Evolutionary conservation across 768 basidiomycete genomes (phyloP), one percentile per base, ranked within the genome.

Genomic region (Phaffia tasmanica): DNA sequence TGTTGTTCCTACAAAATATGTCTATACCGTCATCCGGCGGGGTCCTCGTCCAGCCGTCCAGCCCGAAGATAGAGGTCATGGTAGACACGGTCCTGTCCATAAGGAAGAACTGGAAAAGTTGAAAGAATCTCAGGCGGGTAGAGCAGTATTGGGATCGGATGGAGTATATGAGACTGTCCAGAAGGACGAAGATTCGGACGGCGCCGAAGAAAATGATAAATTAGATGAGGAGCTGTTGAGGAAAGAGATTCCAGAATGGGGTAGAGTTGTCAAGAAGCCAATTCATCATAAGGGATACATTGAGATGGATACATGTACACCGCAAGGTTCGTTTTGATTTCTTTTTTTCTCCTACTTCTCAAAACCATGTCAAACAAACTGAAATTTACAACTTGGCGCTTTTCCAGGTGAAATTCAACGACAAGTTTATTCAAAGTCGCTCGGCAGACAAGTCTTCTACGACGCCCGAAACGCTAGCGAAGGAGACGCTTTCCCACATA

Each of bases 401-500:
- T 56, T 29, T 42, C 30, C 72, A 95, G 94, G 88, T 42, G 85
- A 88, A 77, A 86, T 98, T 57, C 87, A 92, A 82, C 85, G 94
- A 6, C 79, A 93, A 76, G 94, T 87, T 5, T 85, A 94, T 49
- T 88, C 94, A 0, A 91, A 84, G 71, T 93, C 89, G 1, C 92
- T 93, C 77, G 92, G 92, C n/a, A 93, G 90, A 75, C 92, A 97
- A 72, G 81, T 83, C 0, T 99, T 84, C 74, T 91, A 97, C 74
- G 95, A 98, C 75, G 92, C 93, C 2, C 85, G 93, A 47, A 97
- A 98, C 78, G 85, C 88, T 0, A 77, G 76, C 14, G 98, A 94
- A 93, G 95, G 95, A 23, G 95, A 98, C 74, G 80, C 89, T 27
- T 97, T 98, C 77, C 95, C 95, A 25, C 93, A 97, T 73, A 77